Evolutionary conservation across 768 basidiomycete species (phyloP).

Genomic region (Suillus luteus): DNA sequence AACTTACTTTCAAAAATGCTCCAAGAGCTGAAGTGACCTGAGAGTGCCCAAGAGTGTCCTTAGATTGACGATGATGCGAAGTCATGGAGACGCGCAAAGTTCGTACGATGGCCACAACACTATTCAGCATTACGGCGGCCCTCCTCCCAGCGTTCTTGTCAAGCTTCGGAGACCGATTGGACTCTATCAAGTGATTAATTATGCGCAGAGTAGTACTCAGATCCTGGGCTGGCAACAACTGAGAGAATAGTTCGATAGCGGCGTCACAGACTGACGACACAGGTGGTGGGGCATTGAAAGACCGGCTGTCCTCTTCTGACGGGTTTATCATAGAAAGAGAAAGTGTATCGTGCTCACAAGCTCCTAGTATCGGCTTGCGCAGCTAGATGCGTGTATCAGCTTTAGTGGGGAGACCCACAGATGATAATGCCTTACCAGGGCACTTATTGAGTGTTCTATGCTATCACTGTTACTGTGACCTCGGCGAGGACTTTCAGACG

Average conservation of each 20-base stretch:
- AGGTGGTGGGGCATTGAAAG: conserved; percentile 70
- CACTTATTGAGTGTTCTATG: conserved; percentile 78
- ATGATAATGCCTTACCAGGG: conserved; percentile 53
- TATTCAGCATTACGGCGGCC: conserved; percentile 82
- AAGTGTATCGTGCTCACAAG: conserved; percentile 85
- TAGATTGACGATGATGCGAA: conserved; percentile 54
- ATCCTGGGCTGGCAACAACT: conserved; percentile 79
- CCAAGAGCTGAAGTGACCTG: conserved; percentile 65
- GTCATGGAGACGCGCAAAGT: conserved; percentile 62
- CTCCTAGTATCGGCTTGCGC: conserved; percentile 76
- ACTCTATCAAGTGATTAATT: conserved; percentile 62
- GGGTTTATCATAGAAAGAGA: conserved; percentile 60
- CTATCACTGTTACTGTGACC: conserved; percentile 71
- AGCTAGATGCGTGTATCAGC: conserved; percentile 20
- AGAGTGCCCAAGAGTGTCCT: conserved; percentile 65
- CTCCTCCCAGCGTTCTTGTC: conserved; percentile 88
- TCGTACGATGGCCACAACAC: conserved; percentile 70
- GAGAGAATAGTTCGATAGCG: conserved; percentile 84
- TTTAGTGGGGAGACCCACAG: neutral
- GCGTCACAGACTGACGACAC: conserved; percentile 84
- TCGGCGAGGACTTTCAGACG: conserved; percentile 7
- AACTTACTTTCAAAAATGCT: conserved; percentile 73
- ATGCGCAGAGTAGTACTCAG: conserved; percentile 53
- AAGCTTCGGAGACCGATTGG: conserved; percentile 70
- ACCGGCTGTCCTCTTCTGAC: conserved; percentile 44